phyloP scores from a whole-genome alignment of 2,329 filamentous ascomycete genomes.

The Mycosphaerella arachidis region DNA sequence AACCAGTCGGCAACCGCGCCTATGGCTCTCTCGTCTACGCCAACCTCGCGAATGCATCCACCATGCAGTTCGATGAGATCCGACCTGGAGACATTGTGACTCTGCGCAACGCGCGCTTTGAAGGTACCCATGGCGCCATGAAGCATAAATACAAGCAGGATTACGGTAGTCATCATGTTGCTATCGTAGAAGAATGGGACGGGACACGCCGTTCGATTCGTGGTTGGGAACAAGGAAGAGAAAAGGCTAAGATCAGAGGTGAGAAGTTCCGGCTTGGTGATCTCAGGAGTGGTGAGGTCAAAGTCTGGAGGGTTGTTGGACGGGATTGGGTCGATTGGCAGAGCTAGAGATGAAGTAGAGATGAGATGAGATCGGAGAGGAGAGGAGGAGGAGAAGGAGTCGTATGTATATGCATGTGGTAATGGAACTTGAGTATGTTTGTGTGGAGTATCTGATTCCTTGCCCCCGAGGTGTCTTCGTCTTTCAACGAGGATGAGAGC shows the following conservation, averaged over 20 bases:
- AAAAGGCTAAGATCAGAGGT: slow-evolving; percentile 79
- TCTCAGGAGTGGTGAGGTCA: slow-evolving; percentile 86
- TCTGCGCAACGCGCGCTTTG: slow-evolving; percentile 88
- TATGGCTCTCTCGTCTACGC: slow-evolving; percentile 92
- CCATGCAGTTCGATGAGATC: slow-evolving; percentile 87
- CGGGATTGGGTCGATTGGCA: slow-evolving; percentile 91
- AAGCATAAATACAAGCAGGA: slow-evolving; percentile 89
- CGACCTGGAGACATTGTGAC: slow-evolving; percentile 87
- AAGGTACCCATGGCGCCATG: slow-evolving; percentile 82
- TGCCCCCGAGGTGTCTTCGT: no score
- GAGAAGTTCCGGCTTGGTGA: slow-evolving; percentile 95
- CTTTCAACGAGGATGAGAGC: no score
- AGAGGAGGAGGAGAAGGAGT: not conserved
- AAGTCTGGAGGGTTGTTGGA: slow-evolving; percentile 94
- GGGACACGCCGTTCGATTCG: slow-evolving; percentile 97
- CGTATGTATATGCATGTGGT: not conserved
- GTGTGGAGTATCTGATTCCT: not conserved
- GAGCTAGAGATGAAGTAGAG: not conserved
- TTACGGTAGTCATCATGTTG: slow-evolving; percentile 71
- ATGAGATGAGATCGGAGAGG: not conserved
- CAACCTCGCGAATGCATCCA: slow-evolving; percentile 90
- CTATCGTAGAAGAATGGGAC: slow-evolving; percentile 91
- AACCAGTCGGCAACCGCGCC: slow-evolving; percentile 78
- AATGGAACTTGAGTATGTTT: not conserved
- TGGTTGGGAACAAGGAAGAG: slow-evolving; percentile 90